Evolutionary conservation across 2,329 filamentous ascomycete genomes (phyloP).

Genomic region (Nigrospora oryzae): DNA sequence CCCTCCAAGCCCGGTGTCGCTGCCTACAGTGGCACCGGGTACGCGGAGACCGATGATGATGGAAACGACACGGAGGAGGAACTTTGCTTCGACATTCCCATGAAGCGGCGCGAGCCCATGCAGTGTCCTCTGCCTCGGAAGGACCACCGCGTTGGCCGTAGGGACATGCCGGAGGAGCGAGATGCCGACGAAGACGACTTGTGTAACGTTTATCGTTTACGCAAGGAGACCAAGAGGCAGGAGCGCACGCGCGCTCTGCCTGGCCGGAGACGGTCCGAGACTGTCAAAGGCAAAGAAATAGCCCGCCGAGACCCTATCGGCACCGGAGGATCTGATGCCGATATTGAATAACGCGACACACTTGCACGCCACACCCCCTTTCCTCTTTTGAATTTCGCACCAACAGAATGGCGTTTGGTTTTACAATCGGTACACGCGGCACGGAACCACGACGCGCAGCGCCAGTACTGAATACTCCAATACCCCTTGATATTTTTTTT

Average conservation of each 20-base stretch:
- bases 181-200: background rate
- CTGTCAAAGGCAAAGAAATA: background rate
- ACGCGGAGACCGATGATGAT: background rate
- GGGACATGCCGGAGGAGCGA: constrained; percentile 1
- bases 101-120: background rate
- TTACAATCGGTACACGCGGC: no score
- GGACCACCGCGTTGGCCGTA: background rate
- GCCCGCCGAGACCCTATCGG: background rate
- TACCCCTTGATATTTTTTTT: background rate
- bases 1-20: background rate
- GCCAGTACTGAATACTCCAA: no score
- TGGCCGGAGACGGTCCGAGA: background rate
- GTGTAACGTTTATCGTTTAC: background rate
- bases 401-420: no score
- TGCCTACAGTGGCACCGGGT: background rate
- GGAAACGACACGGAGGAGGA: constrained; percentile 2
- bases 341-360: background rate
- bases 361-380: no score
- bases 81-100: constrained; percentile 6
- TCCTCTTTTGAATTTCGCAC: no score
- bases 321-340: background rate
- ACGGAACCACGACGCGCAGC: no score
- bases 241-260: background rate
- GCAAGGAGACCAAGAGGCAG: constrained; percentile 2
- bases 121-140: background rate